Evolutionary conservation across 805 yeast genomes (phyloP).

Genomic region (Candida nitratophila): DNA sequence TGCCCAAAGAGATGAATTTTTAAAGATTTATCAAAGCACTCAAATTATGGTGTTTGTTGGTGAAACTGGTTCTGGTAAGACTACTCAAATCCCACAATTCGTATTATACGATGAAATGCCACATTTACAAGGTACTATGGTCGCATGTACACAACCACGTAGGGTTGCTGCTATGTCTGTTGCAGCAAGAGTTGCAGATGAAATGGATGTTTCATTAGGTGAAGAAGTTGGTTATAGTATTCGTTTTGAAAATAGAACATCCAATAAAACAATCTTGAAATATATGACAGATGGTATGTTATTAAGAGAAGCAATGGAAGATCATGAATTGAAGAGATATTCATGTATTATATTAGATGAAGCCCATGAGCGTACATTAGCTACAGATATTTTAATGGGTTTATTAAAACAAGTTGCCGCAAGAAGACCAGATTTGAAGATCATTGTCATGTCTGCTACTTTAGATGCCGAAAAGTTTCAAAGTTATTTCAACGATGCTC

Average conservation of each 20-base stretch:
- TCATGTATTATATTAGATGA: slow-evolving; percentile 93
- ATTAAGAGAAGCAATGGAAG: slow-evolving; percentile 95
- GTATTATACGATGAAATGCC: slow-evolving; percentile 91
- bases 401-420: slow-evolving; percentile 71
- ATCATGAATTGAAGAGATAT: slow-evolving; percentile 71
- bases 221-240: slow-evolving; percentile 93
- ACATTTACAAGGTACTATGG: slow-evolving; percentile 72
- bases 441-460: slow-evolving; percentile 96
- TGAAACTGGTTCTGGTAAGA: slow-evolving; percentile 98
- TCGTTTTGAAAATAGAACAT: slow-evolving; percentile 87
- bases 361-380: slow-evolving; percentile 95
- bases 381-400: slow-evolving; percentile 97
- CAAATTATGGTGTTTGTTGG: slow-evolving; percentile 98
- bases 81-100: slow-evolving; percentile 97
- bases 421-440: slow-evolving; percentile 82
- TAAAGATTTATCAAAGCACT: slow-evolving; percentile 72
- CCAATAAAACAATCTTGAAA: slow-evolving; percentile 73
- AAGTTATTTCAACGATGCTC: slow-evolving; percentile 82
- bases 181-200: slow-evolving; percentile 95
- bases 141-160: slow-evolving; percentile 96
- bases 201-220: slow-evolving; percentile 89
- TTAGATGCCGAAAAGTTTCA: slow-evolving; percentile 96
- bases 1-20: slow-evolving; percentile 84
- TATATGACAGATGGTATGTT: slow-evolving; percentile 99
- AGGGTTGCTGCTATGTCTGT: slow-evolving; percentile 99